Conservation (phyloP, 345 rosid species). For the Fremontodendron californicum region DNA sequence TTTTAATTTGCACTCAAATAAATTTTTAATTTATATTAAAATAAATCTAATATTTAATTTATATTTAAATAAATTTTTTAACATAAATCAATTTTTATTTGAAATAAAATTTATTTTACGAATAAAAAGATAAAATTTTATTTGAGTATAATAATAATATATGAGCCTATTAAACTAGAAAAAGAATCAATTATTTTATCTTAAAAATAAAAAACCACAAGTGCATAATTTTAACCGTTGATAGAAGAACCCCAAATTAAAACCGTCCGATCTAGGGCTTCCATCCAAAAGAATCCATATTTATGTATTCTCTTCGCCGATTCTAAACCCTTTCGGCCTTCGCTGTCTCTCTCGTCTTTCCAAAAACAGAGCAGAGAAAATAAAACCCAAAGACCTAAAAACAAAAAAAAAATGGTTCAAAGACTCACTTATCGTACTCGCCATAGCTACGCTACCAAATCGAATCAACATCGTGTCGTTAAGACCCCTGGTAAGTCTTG, state of each 20-base stretch:
- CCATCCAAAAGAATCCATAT: background rate
- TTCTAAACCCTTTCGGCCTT: background rate
- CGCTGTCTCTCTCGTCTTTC: background rate
- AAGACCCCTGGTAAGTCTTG: slow-evolving; percentile 47
- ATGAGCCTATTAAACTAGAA: too few species aligned
- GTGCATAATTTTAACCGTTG: background rate
- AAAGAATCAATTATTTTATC: background rate
- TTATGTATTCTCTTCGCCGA: background rate
- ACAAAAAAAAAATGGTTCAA: slow-evolving; percentile 47
- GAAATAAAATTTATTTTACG: too few species aligned
- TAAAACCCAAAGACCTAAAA: background rate
- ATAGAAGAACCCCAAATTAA: background rate
- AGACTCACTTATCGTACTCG: slow-evolving; percentile 57
- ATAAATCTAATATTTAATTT: too few species aligned
- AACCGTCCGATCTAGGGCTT: slow-evolving; percentile 6
- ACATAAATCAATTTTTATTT: too few species aligned
- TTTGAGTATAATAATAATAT: too few species aligned
- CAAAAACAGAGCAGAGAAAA: background rate
- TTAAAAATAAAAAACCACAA: background rate
- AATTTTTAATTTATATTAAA: too few species aligned
- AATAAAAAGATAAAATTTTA: too few species aligned
- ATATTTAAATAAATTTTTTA: too few species aligned
- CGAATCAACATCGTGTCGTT: slow-evolving; percentile 62
- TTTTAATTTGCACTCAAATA: too few species aligned
- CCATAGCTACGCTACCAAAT: slow-evolving; percentile 69